A percentile compares a stretch with the other conserved stretches of the same genome.
Evolutionary conservation across 2,329 filamentous ascomycete genomes (phyloP).

Genomic region (Apiospora saccharicola): DNA sequence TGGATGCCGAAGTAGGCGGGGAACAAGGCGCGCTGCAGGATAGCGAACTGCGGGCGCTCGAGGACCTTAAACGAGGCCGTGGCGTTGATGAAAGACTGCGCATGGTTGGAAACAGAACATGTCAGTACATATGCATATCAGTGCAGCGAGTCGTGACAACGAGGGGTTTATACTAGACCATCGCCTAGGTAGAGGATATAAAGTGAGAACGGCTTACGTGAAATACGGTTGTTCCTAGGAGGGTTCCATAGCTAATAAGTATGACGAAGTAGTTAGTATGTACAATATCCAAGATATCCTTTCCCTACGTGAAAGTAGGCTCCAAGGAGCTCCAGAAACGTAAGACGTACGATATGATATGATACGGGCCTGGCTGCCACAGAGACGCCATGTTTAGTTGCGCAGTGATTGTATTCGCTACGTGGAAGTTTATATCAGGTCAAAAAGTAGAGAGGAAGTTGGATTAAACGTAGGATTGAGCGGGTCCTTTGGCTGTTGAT

Average conservation of each 20-base stretch:
- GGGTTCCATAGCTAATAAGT: conserved; percentile 76
- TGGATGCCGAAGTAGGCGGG: conserved; percentile 90
- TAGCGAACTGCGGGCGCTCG: conserved; percentile 80
- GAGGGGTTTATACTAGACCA: background rate
- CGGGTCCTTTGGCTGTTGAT: conserved; percentile 8
- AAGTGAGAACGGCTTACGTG: conserved; percentile 62
- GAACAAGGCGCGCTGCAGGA: conserved; percentile 82
- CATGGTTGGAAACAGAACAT: background rate
- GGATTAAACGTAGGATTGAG: conserved; percentile 14
- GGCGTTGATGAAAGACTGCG: conserved; percentile 77
- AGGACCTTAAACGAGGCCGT: conserved; percentile 80
- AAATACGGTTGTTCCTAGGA: conserved; percentile 87
- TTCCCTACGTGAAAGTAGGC: background rate
- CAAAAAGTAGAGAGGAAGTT: background rate
- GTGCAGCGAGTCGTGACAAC: background rate
- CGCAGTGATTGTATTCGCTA: background rate
- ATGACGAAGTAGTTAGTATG: background rate
- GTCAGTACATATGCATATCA: background rate
- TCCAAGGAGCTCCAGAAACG: background rate
- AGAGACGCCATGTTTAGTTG: conserved; percentile 57
- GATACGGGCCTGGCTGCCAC: conserved; percentile 74
- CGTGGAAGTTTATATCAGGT: background rate
- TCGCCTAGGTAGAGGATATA: background rate
- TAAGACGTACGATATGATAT: conserved; percentile 71
- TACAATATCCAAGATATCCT: background rate